Percentiles rank a stretch among this genome's conserved stretches.
Evolutionary conservation across 176 grass and related monocot species (phyloP).

Genomic region (Oryza glumipatula): DNA sequence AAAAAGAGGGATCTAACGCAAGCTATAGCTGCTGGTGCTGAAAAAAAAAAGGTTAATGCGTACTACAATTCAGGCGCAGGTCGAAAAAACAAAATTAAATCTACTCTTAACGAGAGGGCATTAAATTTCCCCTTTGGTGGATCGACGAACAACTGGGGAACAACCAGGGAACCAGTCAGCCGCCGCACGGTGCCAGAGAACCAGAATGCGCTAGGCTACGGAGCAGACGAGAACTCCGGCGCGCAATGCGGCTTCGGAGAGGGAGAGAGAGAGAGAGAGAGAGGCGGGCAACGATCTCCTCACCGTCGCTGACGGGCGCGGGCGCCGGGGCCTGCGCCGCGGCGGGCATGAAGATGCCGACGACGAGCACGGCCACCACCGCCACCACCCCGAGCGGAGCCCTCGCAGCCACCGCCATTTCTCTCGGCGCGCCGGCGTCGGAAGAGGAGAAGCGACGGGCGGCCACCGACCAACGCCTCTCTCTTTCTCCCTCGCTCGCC

Average conservation of each 20-base stretch:
- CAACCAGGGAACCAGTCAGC: background rate
- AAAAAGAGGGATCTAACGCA: constrained; percentile 7
- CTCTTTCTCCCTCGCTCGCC: background rate
- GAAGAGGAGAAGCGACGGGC: background rate
- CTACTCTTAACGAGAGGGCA: background rate
- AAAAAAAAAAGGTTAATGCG: background rate
- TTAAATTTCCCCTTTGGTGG: background rate
- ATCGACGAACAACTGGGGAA: background rate
- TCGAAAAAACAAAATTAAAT: background rate
- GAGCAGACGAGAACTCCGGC: background rate
- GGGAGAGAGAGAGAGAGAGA: too few relatives aligned
- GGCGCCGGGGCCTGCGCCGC: constrained; percentile 44
- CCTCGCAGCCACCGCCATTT: constrained; percentile 36
- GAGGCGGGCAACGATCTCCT: background rate
- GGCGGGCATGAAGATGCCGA: constrained; percentile 45
- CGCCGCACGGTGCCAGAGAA: background rate
- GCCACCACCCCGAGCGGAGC: constrained; percentile 28
- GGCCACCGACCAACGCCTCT: too few relatives aligned
- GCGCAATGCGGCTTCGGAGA: background rate
- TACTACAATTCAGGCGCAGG: background rate
- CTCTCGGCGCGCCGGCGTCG: constrained; percentile 29
- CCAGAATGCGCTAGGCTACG: background rate
- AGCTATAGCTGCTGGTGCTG: background rate
- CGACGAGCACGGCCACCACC: constrained; percentile 41
- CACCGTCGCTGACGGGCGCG: constrained; percentile 55